Percentiles rank a stretch among this genome's conserved stretches.
These are phyloP conservation scores for Stenogyne calaminthoides DNA, from an alignment of 305 asterid genomes.

Conservation along the genomic window DNA sequence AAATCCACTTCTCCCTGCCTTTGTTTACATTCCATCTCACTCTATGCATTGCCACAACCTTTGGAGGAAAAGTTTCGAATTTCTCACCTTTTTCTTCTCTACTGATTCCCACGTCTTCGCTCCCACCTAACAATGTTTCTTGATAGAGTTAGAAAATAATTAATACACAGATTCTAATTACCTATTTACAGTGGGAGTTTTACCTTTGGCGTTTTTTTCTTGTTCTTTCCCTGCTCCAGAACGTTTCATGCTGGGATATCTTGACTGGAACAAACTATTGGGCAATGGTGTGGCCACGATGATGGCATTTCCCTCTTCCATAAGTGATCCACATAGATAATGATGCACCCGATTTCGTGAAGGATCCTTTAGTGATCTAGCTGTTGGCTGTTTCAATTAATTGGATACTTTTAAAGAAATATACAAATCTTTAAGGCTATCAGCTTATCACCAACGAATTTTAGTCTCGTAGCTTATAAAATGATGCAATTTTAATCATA, in stretches of 20 bases:
- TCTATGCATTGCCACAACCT: slow-evolving; percentile 66
- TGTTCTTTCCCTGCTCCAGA: slow-evolving; percentile 29
- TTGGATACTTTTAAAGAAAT: slow-evolving; percentile 8
- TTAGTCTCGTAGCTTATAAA: no score
- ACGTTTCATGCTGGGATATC: slow-evolving; percentile 52
- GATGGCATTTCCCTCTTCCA: slow-evolving; percentile 59
- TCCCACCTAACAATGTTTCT: slow-evolving; percentile 7
- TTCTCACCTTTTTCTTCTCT: slow-evolving; percentile 12
- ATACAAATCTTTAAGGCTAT: background rate
- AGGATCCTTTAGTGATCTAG: slow-evolving; percentile 61
- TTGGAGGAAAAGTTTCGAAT: slow-evolving; percentile 55
- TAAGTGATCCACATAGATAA: slow-evolving; percentile 74
- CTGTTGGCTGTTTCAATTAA: slow-evolving; percentile 53
- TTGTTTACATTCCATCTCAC: slow-evolving; percentile 87
- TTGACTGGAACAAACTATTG: slow-evolving; percentile 42
- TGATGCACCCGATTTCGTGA: slow-evolving; percentile 59
- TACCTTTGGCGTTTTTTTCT: slow-evolving; percentile 29
- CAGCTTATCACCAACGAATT: no score
- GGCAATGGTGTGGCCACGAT: slow-evolving; percentile 52
- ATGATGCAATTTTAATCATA: no score
- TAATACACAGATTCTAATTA: background rate
- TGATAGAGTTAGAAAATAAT: slow-evolving; percentile 16
- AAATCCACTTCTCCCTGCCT: slow-evolving; percentile 85
- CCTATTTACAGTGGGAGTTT: slow-evolving; percentile 39
- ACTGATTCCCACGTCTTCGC: background rate